phyloP scores from a whole-genome alignment of 768 basidiomycete species.

The Xanthoconium stramineum region DNA sequence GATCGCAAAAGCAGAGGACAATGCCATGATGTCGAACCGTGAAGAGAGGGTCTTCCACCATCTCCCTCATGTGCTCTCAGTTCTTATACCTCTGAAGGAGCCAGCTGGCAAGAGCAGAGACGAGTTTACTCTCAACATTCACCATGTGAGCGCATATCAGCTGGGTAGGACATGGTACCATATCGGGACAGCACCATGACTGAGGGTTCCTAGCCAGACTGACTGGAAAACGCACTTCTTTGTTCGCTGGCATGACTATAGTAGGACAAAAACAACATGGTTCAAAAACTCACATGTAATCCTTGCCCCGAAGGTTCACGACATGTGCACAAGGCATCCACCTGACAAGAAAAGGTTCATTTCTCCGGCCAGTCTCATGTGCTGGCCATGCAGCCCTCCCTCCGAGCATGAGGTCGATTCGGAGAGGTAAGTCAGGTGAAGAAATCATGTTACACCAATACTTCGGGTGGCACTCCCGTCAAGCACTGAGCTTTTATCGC shows the following conservation, averaged over 20 bases:
- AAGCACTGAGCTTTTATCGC: constrained; percentile 15
- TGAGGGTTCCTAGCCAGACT: constrained; percentile 5
- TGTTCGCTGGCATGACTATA: constrained; percentile 10
- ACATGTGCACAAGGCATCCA: constrained; percentile 14
- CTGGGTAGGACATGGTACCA: constrained; percentile 7
- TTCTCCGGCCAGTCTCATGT: constrained; percentile 8
- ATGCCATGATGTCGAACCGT: constrained; percentile 9
- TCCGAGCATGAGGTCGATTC: constrained; percentile 6
- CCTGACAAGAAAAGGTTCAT: constrained; percentile 10
- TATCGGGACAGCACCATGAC: constrained; percentile 10
- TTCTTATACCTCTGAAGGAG: constrained; percentile 18
- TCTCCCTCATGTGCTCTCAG: neutral
- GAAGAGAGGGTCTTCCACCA: neutral
- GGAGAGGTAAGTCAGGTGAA: constrained; percentile 13
- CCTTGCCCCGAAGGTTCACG: constrained; percentile 1
- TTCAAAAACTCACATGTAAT: neutral
- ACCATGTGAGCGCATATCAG: constrained; percentile 10
- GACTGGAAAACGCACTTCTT: neutral
- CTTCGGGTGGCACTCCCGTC: neutral
- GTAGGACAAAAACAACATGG: neutral
- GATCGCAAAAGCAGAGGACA: neutral
- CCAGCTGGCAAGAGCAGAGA: neutral
- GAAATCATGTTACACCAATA: neutral
- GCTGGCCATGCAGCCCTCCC: constrained; percentile 1
- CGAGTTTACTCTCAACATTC: neutral